Conservation (phyloP, 108 stramenopile species). For the Nitzschia sp. region DNA sequence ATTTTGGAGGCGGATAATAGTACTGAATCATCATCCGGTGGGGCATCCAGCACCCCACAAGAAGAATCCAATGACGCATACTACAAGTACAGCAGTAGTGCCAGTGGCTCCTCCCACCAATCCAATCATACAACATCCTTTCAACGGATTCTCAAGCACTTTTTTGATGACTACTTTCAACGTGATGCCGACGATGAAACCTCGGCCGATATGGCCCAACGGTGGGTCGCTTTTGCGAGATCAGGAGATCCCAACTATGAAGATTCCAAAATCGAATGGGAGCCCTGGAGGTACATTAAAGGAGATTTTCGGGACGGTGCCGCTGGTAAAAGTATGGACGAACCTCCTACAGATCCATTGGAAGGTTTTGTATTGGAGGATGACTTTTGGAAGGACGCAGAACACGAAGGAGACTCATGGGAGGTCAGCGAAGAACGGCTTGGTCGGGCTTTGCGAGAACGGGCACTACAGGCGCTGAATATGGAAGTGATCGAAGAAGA, state of each 20-base stretch:
- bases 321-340: neutral
- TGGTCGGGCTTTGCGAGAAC: conserved; percentile 25
- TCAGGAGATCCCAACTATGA: conserved; percentile 64
- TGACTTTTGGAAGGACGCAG: conserved; percentile 5
- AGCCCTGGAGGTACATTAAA: conserved; percentile 54
- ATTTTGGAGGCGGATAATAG: conserved; percentile 24
- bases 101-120: neutral
- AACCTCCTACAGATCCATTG: neutral
- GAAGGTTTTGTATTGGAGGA: neutral
- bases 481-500: conserved; percentile 66
- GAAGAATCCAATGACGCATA: neutral
- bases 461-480: conserved; percentile 46
- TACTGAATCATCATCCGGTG: conserved; percentile 4
- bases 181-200: conserved; percentile 72
- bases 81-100: too few relatives aligned
- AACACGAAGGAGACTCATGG: conserved; percentile 16
- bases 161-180: conserved; percentile 70
- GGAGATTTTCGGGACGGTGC: conserved; percentile 20
- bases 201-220: conserved; percentile 59
- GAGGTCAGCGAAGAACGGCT: conserved; percentile 23
- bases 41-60: neutral
- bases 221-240: conserved; percentile 64
- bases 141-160: conserved; percentile 51
- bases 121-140: conserved; percentile 42
- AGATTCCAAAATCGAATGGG: conserved; percentile 54